A percentile compares a stretch with the other conserved stretches of the same genome.
These are phyloP conservation scores for Candida cerambycidarum DNA, from an alignment of 805 yeast species.

Conservation along the genomic window DNA sequence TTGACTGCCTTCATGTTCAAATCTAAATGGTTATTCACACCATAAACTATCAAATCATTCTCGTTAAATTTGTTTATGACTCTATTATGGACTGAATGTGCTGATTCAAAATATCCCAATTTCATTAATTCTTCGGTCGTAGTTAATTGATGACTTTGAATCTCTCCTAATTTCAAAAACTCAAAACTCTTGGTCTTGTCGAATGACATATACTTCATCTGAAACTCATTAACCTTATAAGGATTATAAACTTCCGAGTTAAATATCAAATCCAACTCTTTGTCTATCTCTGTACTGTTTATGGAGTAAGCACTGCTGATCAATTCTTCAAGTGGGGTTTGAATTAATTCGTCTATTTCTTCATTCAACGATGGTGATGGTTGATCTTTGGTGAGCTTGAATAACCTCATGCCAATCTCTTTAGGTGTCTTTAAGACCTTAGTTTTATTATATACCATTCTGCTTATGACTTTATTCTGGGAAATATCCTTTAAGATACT, in stretches of 20 bases:
- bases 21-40: constrained; percentile 19
- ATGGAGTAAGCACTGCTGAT: constrained; percentile 20
- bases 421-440: constrained; percentile 37
- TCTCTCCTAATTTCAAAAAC: constrained; percentile 8
- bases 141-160: constrained; percentile 2
- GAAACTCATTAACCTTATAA: constrained; percentile 3
- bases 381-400: constrained; percentile 23
- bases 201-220: constrained; percentile 9
- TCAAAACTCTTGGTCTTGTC: constrained; percentile 7
- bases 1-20: constrained; percentile 8
- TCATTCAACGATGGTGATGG: constrained; percentile 16
- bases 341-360: constrained; percentile 27
- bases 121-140: constrained; percentile 1
- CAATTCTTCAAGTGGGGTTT: constrained; percentile 29
- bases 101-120: not conserved
- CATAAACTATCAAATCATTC: constrained; percentile 20
- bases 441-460: constrained; percentile 39
- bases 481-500: constrained; percentile 31
- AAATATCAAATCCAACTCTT: constrained; percentile 30
- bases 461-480: constrained; percentile 40
- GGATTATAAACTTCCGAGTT: constrained; percentile 21
- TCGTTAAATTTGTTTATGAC: constrained; percentile 10
- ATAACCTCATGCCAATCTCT: constrained; percentile 35
- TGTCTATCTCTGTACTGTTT: constrained; percentile 22
- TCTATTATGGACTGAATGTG: constrained; percentile 4